phyloP scores from a whole-genome alignment of 345 rosid genomes.

The Lepidium sativum region DNA sequence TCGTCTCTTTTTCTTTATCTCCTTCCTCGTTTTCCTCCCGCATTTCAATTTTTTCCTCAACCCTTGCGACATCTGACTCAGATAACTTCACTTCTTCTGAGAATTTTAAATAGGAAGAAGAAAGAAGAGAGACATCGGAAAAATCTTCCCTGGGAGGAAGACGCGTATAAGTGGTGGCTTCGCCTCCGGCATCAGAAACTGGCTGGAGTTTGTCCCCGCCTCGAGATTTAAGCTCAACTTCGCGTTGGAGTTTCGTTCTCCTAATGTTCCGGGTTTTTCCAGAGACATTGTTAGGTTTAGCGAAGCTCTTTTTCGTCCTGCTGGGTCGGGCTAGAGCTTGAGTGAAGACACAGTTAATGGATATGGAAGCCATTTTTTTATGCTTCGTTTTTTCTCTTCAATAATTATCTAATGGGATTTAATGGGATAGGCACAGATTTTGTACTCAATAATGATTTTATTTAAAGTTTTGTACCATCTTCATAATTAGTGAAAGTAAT shows the following conservation, averaged over 20 bases:
- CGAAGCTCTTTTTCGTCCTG: constrained; percentile 28
- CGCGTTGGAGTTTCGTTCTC: constrained; percentile 12
- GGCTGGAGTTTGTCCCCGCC: constrained; percentile 31
- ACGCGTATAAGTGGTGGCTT: constrained; percentile 78
- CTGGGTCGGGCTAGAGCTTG: constrained; percentile 44
- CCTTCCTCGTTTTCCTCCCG: constrained; percentile 20
- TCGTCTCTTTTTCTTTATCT: constrained; percentile 24
- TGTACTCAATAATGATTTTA: not conserved
- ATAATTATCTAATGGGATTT: not conserved
- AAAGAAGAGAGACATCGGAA: constrained; percentile 16
- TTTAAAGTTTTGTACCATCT: not conserved
- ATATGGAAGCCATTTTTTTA: constrained; percentile 30
- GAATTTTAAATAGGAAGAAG: constrained; percentile 11
- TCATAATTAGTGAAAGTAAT: not conserved
- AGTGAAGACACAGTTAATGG: constrained; percentile 33
- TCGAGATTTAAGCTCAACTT: constrained; percentile 30
- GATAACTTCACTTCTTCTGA: constrained; percentile 49
- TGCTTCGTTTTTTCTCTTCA: not conserved
- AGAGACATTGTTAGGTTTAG: constrained; percentile 20
- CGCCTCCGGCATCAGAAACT: constrained; percentile 40
- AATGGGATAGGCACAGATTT: not conserved
- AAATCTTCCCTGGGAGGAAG: constrained; percentile 78
- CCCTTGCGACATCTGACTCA: constrained; percentile 36
- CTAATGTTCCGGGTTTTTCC: constrained; percentile 17
- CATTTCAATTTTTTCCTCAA: constrained; percentile 8